Evolutionary conservation across 495 filamentous ascomycete species (phyloP).

Genomic region (Xylaria curta): DNA sequence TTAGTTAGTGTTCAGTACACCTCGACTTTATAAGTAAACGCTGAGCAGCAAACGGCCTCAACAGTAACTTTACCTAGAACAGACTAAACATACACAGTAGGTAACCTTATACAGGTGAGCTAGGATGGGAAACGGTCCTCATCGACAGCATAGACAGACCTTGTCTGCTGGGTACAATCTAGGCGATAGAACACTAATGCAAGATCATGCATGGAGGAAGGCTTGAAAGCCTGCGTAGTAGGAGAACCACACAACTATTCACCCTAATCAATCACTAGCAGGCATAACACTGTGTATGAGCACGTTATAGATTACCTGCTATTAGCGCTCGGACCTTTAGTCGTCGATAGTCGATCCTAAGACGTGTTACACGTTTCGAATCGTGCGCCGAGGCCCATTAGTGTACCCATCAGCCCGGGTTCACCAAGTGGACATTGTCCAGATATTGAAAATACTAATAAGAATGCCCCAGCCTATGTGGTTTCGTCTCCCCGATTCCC

Average conservation of each 20-base stretch:
- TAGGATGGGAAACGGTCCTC: background rate
- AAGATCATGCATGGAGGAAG: conserved; percentile 8
- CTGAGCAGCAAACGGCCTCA: background rate
- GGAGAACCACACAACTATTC: background rate
- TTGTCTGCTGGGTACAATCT: background rate
- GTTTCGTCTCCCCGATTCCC: background rate
- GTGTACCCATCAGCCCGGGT: conserved; percentile 10
- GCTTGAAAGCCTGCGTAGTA: background rate
- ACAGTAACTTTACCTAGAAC: background rate
- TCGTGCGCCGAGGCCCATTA: conserved; percentile 14
- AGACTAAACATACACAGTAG: background rate
- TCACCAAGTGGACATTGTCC: background rate
- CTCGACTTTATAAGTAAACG: background rate
- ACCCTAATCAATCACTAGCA: background rate
- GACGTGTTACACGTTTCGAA: conserved; percentile 22
- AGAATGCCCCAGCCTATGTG: background rate
- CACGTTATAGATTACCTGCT: background rate
- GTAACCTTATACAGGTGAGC: background rate
- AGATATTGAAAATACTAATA: conserved; percentile 5
- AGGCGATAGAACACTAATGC: conserved; percentile 22
- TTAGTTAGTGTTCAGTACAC: background rate
- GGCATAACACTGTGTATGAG: background rate
- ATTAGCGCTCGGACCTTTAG: conserved; percentile 21
- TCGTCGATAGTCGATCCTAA: background rate
- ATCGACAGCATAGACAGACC: background rate